phyloP scores from a whole-genome alignment of 306 rosid species.

The Clitoria ternatea region DNA sequence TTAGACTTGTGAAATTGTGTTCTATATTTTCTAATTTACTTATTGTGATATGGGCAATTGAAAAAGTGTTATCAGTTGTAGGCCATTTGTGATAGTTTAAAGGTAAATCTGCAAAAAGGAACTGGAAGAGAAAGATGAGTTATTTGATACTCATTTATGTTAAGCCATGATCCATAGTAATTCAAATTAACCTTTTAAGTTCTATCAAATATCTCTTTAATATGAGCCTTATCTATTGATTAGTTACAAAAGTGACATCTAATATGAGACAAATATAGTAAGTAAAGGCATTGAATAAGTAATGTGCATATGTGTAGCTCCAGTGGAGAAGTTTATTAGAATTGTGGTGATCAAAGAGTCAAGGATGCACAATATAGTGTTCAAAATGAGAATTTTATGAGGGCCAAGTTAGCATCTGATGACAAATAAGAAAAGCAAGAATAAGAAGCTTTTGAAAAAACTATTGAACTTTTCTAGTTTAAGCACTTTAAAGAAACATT shows the following conservation, averaged over 20 bases:
- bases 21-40: too few relatives aligned
- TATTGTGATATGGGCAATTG: too few relatives aligned
- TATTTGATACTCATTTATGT: slow-evolving; percentile 78
- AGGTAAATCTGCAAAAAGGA: slow-evolving; percentile 60
- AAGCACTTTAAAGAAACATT: slow-evolving; percentile 67
- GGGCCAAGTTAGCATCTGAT: slow-evolving; percentile 86
- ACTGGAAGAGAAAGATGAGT: slow-evolving; percentile 65
- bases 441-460: slow-evolving; percentile 72
- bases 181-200: too few relatives aligned
- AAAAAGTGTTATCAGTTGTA: too few relatives aligned
- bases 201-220: background rate
- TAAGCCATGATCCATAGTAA: slow-evolving; percentile 10
- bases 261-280: too few relatives aligned
- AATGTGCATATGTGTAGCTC: slow-evolving; percentile 46
- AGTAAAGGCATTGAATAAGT: too few relatives aligned
- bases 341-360: slow-evolving; percentile 91
- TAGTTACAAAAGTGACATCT: background rate
- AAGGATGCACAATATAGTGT: slow-evolving; percentile 93
- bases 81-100: slow-evolving; percentile 78
- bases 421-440: slow-evolving; percentile 96
- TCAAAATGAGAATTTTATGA: slow-evolving; percentile 82
- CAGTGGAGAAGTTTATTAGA: slow-evolving; percentile 66
- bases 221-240: background rate
- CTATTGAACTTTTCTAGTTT: slow-evolving; percentile 71
- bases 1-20: too few relatives aligned